phyloP scores from a whole-genome alignment of 208 protist genomes.

The Leishmania martiniquensis region DNA sequence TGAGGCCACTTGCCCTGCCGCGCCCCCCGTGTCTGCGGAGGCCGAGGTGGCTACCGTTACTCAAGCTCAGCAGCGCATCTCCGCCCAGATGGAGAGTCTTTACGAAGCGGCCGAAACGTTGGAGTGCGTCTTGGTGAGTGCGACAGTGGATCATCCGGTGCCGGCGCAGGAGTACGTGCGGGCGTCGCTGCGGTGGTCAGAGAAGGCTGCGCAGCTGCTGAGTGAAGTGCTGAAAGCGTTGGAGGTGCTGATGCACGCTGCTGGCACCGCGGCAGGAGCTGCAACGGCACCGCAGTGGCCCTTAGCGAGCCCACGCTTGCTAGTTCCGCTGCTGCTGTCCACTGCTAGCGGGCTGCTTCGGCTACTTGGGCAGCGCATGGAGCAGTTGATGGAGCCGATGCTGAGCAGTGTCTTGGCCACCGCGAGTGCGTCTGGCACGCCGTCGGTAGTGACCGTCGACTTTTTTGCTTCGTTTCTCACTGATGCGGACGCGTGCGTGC shows the following conservation, averaged over 20 bases:
- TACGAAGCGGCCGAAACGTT: not conserved
- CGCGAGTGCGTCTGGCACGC: conserved; percentile 9
- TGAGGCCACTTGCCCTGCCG: not conserved
- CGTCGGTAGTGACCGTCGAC: conserved; percentile 15
- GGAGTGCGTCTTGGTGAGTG: conserved; percentile 12
- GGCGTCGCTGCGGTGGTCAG: conserved; percentile 19
- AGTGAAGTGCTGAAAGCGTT: conserved; percentile 3
- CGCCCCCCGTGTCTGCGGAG: not conserved
- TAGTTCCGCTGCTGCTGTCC: conserved; percentile 10
- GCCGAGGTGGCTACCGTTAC: not conserved
- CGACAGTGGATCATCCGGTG: conserved; percentile 13
- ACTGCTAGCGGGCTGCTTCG: conserved; percentile 25
- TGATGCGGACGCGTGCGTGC: conserved; percentile 15
- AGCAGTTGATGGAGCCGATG: conserved; percentile 31
- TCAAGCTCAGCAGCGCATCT: not conserved
- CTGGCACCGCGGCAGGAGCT: too few species aligned
- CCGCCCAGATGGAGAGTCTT: conserved; percentile 1
- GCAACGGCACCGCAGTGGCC: not conserved
- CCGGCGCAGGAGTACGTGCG: conserved; percentile 30
- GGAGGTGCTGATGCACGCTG: not conserved
- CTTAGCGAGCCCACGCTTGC: not conserved
- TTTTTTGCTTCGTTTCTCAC: conserved; percentile 24
- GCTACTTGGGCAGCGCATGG: conserved; percentile 27
- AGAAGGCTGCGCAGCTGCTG: conserved; percentile 8
- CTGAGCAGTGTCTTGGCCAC: conserved; percentile 14